Conservation (phyloP, 139 green algal genomes). For the Nannochloris sp. region DNA sequence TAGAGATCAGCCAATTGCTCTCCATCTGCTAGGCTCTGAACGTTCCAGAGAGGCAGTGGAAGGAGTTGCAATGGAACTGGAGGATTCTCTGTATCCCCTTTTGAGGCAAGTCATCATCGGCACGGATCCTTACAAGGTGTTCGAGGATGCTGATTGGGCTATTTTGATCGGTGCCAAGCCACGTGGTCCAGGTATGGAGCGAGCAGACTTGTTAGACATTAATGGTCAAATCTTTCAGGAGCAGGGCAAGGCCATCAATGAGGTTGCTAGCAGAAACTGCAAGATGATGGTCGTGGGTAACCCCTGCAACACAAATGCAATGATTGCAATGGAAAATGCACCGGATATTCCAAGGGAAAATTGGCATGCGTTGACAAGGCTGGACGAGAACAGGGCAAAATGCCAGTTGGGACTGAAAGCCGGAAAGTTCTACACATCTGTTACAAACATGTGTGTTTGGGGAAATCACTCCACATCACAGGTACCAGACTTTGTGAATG, state of each 20-base stretch:
- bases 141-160: constrained; percentile 82
- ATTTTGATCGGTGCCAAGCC: constrained; percentile 90
- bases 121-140: constrained; percentile 66
- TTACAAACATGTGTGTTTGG: constrained; percentile 78
- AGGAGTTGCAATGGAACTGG: constrained; percentile 92
- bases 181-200: constrained; percentile 84
- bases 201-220: constrained; percentile 77
- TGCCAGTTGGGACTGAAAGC: constrained; percentile 84
- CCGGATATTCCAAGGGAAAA: constrained; percentile 68
- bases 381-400: constrained; percentile 85
- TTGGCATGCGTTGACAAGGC: constrained; percentile 75
- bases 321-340: constrained; percentile 80
- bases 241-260: constrained; percentile 72
- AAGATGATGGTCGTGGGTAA: constrained; percentile 88
- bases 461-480: constrained; percentile 93
- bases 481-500: constrained; percentile 91
- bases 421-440: constrained; percentile 79
- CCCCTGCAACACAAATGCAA: constrained; percentile 88
- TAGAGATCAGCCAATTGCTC: constrained; percentile 71
- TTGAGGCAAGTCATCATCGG: constrained; percentile 71
- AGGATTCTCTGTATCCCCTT: constrained; percentile 89
- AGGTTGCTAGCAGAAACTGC: constrained; percentile 57
- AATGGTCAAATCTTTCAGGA: constrained; percentile 82
- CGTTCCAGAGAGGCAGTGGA: constrained; percentile 70
- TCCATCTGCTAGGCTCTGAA: constrained; percentile 76